Evolutionary conservation across 306 rosid species (phyloP).

Genomic region (Medicago arabica): DNA sequence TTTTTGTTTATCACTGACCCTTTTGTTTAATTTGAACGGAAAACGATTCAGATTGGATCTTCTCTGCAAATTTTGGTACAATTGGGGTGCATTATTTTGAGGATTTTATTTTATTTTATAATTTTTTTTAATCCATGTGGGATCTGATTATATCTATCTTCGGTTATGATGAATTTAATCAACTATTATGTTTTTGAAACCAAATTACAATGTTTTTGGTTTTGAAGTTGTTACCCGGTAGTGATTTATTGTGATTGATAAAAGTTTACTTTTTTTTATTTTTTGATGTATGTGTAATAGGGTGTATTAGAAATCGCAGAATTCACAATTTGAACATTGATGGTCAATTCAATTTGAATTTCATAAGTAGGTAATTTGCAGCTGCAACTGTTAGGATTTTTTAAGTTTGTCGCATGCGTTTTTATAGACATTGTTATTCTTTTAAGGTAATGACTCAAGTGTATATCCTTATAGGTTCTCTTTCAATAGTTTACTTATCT

Average conservation of each 20-base stretch:
- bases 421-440: slow-evolving; percentile 3
- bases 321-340: slow-evolving; percentile 21
- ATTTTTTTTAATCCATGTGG: slow-evolving; percentile 4
- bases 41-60: slow-evolving; percentile 47
- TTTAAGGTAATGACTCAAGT: slow-evolving; percentile 6
- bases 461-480: slow-evolving; percentile 21
- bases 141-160: slow-evolving; percentile 44
- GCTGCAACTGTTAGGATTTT: slow-evolving; percentile 12
- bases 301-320: slow-evolving; percentile 31
- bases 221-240: slow-evolving; percentile 1
- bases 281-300: background rate
- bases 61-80: slow-evolving; percentile 31
- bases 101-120: background rate
- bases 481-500: background rate
- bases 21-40: slow-evolving; percentile 10
- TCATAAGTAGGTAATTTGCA: slow-evolving; percentile 14
- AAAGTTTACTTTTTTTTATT: background rate
- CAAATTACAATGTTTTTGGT: background rate
- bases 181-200: background rate
- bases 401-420: background rate
- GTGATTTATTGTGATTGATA: slow-evolving; percentile 20
- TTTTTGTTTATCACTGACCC: background rate
- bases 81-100: slow-evolving; percentile 25
- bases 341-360: slow-evolving; percentile 32
- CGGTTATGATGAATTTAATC: background rate